Base-by-base conservation (phyloP, 1,284 basidiomycete genomes). In the Vanrija sp. region DNA sequence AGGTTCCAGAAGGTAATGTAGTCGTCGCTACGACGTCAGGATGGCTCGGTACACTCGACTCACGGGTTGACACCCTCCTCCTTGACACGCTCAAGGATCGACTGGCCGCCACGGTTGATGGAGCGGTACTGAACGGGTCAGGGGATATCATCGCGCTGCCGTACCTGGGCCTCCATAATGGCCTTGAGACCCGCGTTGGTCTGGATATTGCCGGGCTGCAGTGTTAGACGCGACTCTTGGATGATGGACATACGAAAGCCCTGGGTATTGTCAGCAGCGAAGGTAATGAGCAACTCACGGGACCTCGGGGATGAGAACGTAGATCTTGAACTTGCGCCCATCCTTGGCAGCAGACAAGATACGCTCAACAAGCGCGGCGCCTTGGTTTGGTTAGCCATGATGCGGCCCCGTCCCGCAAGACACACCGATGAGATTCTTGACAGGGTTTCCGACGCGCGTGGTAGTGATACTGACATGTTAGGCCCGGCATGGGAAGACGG, bases 51-150 rank as follows among this genome's bases (percentile, higher is more conserved):
- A 3, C 20, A 35, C 22, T 25, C 16, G 20, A 63, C 69, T 68
- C 68, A 87, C 84, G 92, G 90, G 54, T 95, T 86, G 65, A 79
- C 86, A 2, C 92, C 90, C 19, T 83, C 89, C 53, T 81, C 84
- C 45, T 86, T 80, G 45, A 96, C 81, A 67, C 84, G 79, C 65
- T 93, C 89, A 61, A 90, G 92, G 67, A 95, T 91, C 56, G 87
- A 89, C 57, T 82, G 78, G 0, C 88, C 89, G 4, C 91, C 92
- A 31, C 91, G 83, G 68, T 90, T 92, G 61, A 97, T 93, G 0
- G 88, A 88, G 45, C 87, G 65, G 61, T 79, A 81, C 60, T 78
- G 15, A 18, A 7, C 2, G 7, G 14, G 7, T 14, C 19, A 24
- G 14, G 6, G 22, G 22, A 16, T 6, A 36, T 15, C 0, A 5